Evolutionary conservation across 1,139 yeast species (phyloP), one percentile per base, ranked within the genome.

Genomic region (Suhomyces yuchorum): DNA sequence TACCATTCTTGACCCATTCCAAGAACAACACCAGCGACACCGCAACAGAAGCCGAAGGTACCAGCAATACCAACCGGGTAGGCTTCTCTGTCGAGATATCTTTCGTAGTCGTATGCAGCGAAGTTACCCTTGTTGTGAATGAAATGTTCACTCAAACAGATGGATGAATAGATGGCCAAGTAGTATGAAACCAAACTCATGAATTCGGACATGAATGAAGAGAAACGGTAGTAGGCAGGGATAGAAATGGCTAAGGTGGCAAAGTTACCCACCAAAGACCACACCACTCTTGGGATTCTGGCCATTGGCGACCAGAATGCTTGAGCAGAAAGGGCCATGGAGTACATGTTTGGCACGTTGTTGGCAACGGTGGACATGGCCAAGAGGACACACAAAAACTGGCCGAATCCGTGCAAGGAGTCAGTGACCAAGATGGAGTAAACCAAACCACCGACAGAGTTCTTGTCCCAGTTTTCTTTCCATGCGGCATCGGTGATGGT

Each of bases 171-270:
- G 62, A 90, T 87, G 51, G 96, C 90, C 65, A 91, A 77, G 81
- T 93, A 91, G 78, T 91, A 91, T 54, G 89, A 93, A 65, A 91
- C 88, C 66, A 90, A 73, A 72, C 88, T 84, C 96, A 91, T 89
- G 71, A 91, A 90, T 70, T 87, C 84, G 51, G 80, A 78, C 86
- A 91, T 87, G 59, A 87, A 91, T 8, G 67, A 60, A 51, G 77
- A 82, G 66, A 91, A 91, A 55, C 78, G 66, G 71, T 85, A 85
- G 72, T 85, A 87, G 42, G 89, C 97, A 33, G 96, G 96, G 58
- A 90, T 90, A 62, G 95, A 84, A 62, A 91, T 85, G 50, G 92
- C 97, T 65, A 90, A 78, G 43, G 92, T 82, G 45, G 83, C 80
- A 57, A 80, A 83, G 69, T 88, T 85, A 62, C 95, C 96, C 44